Conservation (phyloP, 2,329 filamentous ascomycete species). For the Trichoderma sp. region DNA sequence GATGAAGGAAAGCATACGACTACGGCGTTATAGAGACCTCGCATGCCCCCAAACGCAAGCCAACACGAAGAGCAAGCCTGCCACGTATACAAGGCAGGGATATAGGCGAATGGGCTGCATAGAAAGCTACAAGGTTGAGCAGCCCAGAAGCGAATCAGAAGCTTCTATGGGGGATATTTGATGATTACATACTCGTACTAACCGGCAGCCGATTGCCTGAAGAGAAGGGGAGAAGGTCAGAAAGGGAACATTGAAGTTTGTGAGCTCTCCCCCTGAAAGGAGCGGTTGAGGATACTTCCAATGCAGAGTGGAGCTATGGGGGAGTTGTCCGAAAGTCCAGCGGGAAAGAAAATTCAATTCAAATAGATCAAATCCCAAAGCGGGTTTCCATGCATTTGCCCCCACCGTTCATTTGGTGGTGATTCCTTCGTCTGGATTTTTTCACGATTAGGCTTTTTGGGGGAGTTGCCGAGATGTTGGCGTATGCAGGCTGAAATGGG, state of each 20-base stretch:
- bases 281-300: neutral
- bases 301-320: neutral
- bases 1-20: neutral
- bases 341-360: neutral
- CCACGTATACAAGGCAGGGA: neutral
- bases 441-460: neutral
- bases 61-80: neutral
- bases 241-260: neutral
- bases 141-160: neutral
- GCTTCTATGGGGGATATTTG: neutral
- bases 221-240: neutral
- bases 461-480: neutral
- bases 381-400: neutral
- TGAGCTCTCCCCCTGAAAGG: neutral
- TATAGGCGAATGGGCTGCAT: neutral
- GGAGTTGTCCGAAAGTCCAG: neutral
- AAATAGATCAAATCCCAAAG: neutral
- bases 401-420: neutral
- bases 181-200: neutral
- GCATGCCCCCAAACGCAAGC: too few species aligned
- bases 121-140: neutral
- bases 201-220: neutral
- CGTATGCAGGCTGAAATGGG: neutral
- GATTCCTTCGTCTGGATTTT: neutral
- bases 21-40: neutral